phyloP scores from a whole-genome alignment of 257 asterid species.

The Solanum phureja region DNA sequence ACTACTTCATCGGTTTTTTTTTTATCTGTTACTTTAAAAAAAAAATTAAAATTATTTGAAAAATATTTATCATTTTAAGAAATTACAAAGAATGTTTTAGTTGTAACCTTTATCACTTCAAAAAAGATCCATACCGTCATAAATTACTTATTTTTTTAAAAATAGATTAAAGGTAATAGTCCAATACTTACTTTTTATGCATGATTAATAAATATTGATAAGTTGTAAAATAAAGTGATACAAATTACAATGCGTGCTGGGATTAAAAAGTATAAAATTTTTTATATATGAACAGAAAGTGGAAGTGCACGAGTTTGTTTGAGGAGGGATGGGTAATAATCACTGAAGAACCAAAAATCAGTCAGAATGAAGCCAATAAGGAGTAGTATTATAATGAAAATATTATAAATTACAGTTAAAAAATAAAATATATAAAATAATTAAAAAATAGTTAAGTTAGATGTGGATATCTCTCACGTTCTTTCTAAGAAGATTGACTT shows the following conservation, averaged over 20 bases:
- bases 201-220: too few species aligned
- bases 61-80: too few species aligned
- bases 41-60: not conserved
- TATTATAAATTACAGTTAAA: too few species aligned
- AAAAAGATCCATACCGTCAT: not conserved
- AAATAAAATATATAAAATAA: not conserved
- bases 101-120: too few species aligned
- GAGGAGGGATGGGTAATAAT: not conserved
- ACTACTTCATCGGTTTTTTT: not conserved
- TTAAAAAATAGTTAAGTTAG: too few species aligned
- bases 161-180: not conserved
- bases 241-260: not conserved
- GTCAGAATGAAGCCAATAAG: not conserved
- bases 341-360: not conserved
- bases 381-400: not conserved
- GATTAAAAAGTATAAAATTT: too few species aligned
- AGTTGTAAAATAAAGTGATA: not conserved
- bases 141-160: not conserved
- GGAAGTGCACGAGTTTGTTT: not conserved
- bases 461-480: too few species aligned
- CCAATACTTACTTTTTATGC: not conserved
- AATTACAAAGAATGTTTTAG: too few species aligned
- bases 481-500: too few species aligned
- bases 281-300: not conserved
- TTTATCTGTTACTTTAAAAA: not conserved